Conservation (phyloP, 176 grass and related monocot species). For the Musa itinerans region DNA sequence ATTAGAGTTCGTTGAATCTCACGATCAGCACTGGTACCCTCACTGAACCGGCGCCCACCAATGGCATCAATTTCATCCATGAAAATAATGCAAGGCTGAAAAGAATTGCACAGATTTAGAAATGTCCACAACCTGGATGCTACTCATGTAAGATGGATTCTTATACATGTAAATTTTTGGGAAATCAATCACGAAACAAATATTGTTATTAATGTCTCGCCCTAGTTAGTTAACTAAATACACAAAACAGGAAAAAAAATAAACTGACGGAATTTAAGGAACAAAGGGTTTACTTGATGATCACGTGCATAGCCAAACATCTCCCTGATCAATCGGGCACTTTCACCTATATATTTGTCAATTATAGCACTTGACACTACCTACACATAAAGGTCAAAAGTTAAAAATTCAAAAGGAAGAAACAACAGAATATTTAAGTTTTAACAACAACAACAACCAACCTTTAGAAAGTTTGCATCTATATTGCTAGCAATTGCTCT, state of each 20-base stretch:
- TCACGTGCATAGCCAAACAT: conserved; percentile 95
- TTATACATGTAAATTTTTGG: neutral
- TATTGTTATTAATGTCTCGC: neutral
- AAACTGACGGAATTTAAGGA: neutral
- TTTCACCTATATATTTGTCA: conserved; percentile 99
- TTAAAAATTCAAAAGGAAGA: conserved; percentile 4
- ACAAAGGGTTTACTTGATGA: conserved; percentile 51
- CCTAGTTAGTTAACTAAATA: neutral
- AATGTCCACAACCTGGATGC: neutral
- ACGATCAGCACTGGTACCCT: conserved; percentile 92
- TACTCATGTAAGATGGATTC: neutral
- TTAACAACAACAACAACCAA: conserved; percentile 8
- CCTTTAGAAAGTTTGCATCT: conserved; percentile 94
- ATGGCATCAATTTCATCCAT: conserved; percentile 99
- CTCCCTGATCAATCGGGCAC: conserved; percentile 86
- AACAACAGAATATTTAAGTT: neutral
- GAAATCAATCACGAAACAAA: neutral
- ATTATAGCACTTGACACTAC: conserved; percentile 94
- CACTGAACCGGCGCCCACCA: conserved; percentile 83
- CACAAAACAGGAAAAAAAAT: conserved; percentile 16
- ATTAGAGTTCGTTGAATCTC: conserved; percentile 94
- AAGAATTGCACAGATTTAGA: conserved; percentile 14
- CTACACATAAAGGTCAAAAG: conserved; percentile 31
- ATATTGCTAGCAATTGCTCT: conserved; percentile 98
- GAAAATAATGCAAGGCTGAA: conserved; percentile 95